Percentiles rank a stretch among this genome's conserved stretches.
These are phyloP conservation scores for Teratosphaeria zuluensis DNA, from an alignment of 2,329 filamentous ascomycete species.

Conservation along the genomic window DNA sequence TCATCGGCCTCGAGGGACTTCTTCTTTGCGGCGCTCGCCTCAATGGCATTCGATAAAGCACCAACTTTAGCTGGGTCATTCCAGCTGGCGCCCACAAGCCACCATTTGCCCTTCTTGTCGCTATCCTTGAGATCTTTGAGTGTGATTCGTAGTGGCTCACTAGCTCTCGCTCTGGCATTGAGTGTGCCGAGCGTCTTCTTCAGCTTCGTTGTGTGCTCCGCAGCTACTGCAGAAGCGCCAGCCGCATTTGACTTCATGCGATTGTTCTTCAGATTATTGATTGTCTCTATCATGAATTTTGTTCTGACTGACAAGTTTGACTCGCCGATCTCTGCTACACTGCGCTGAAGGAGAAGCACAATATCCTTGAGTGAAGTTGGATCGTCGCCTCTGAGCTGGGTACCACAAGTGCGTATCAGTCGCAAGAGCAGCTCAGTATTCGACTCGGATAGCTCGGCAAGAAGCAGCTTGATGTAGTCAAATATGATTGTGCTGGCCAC, in stretches of 20 bases:
- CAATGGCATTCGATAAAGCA: conserved; percentile 2
- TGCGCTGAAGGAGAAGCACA: conserved; percentile 65
- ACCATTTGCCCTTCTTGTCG: conserved; percentile 91
- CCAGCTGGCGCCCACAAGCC: conserved; percentile 96
- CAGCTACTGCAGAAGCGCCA: conserved; percentile 59
- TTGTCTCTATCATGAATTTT: conserved; percentile 95
- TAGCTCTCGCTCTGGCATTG: conserved; percentile 50
- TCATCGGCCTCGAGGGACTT: conserved; percentile 14
- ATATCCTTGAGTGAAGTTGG: conserved; percentile 83
- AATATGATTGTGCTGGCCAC: conserved; percentile 76
- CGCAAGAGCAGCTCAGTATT: conserved; percentile 84
- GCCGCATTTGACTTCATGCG: conserved; percentile 66
- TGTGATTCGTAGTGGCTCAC: conserved; percentile 72
- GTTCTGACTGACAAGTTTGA: conserved; percentile 72
- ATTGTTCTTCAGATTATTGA: conserved; percentile 91
- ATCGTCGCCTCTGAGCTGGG: conserved; percentile 79
- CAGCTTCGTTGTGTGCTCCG: conserved; percentile 79
- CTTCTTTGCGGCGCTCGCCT: conserved; percentile 5
- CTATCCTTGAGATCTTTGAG: conserved; percentile 73
- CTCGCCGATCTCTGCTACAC: conserved; percentile 57
- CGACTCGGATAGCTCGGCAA: conserved; percentile 64
- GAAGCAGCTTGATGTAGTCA: conserved; percentile 73
- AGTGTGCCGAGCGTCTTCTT: conserved; percentile 77
- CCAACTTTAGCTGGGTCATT: conserved; percentile 30
- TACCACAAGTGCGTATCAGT: conserved; percentile 70